Percentiles rank a stretch among this genome's conserved stretches.
Conservation (phyloP, 768 basidiomycete species). For the Leccinum longicurvipes region DNA sequence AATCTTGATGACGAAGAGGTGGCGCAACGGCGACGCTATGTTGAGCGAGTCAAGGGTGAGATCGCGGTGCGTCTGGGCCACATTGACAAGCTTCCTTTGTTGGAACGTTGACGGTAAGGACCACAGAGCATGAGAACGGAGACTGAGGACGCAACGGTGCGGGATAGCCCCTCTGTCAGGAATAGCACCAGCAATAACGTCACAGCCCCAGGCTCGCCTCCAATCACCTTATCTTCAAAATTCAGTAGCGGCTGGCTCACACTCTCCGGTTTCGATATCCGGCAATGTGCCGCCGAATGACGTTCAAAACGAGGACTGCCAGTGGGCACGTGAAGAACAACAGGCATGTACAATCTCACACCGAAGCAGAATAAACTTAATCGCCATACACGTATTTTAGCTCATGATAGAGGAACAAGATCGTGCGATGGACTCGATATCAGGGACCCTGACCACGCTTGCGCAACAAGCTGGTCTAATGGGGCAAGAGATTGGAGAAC, state of each 20-base stretch:
- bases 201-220: conserved; percentile 1
- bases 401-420: conserved; percentile 90
- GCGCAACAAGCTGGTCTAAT: conserved; percentile 92
- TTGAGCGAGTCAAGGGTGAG: conserved; percentile 67
- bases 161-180: neutral
- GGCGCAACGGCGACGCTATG: conserved; percentile 68
- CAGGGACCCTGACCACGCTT: conserved; percentile 79
- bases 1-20: conserved; percentile 81
- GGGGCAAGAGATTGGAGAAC: conserved; percentile 88
- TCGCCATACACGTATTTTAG: conserved; percentile 36
- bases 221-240: conserved; percentile 16
- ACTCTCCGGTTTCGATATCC: conserved; percentile 9
- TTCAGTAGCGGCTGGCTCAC: conserved; percentile 20
- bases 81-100: conserved; percentile 4
- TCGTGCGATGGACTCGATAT: conserved; percentile 80
- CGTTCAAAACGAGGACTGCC: conserved; percentile 62
- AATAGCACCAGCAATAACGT: neutral
- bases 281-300: conserved; percentile 13
- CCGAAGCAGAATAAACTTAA: neutral
- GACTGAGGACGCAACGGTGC: conserved; percentile 35
- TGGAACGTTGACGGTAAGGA: conserved; percentile 37
- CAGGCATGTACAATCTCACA: conserved; percentile 45
- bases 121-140: conserved; percentile 71
- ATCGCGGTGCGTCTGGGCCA: conserved; percentile 62
- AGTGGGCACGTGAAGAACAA: conserved; percentile 86